Evolutionary conservation across 768 basidiomycete species (phyloP).

Genomic region (Clavulina sp.): DNA sequence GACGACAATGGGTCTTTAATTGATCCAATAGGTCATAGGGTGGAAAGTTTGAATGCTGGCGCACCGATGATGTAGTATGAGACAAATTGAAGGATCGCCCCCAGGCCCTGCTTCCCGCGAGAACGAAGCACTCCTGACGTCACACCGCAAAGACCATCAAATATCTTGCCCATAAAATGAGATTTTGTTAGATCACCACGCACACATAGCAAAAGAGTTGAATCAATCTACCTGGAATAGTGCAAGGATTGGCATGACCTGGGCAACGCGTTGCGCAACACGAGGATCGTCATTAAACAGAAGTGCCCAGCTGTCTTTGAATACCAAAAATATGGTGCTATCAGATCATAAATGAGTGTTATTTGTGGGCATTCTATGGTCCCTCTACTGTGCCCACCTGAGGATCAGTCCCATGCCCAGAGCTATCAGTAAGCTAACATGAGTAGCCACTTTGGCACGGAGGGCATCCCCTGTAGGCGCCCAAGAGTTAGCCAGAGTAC

Average conservation of each 20-base stretch:
- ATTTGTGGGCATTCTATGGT: neutral
- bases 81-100: slow-evolving; percentile 63
- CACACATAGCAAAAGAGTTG: too few relatives aligned
- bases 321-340: slow-evolving; percentile 37
- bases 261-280: slow-evolving; percentile 40
- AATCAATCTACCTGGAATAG: slow-evolving; percentile 21
- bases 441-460: slow-evolving; percentile 53
- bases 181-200: too few relatives aligned
- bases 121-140: neutral
- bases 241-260: slow-evolving; percentile 51
- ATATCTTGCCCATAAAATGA: neutral
- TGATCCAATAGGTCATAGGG: neutral
- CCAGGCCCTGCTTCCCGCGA: slow-evolving; percentile 30
- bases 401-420: neutral
- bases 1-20: neutral
- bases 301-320: slow-evolving; percentile 50
- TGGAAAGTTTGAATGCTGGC: slow-evolving; percentile 7
- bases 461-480: slow-evolving; percentile 48
- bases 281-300: slow-evolving; percentile 55
- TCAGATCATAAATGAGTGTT: neutral
- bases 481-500: too few relatives aligned
- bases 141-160: neutral
- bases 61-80: slow-evolving; percentile 64
- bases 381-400: neutral
- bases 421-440: slow-evolving; percentile 40